A percentile compares a stretch with the other conserved stretches of the same genome.
Evolutionary conservation across 306 rosid genomes (phyloP).

Genomic region (Arachis stenosperma): DNA sequence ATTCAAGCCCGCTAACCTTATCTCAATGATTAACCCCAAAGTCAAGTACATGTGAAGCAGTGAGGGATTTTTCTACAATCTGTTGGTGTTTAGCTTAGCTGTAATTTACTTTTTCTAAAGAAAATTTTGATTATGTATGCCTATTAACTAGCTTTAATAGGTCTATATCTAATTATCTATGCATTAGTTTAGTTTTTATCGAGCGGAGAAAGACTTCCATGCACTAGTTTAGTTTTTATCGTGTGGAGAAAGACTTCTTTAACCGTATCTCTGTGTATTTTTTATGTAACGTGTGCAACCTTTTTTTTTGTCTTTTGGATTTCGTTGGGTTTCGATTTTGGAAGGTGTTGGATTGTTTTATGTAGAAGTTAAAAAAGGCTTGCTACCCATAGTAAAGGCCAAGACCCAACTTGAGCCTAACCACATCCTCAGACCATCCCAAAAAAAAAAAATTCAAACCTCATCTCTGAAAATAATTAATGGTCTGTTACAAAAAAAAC

Average conservation of each 20-base stretch:
- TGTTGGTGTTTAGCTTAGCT: conserved; percentile 12
- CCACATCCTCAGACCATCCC: no score
- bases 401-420: not conserved
- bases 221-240: no score
- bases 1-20: conserved; percentile 18
- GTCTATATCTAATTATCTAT: not conserved
- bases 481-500: no score
- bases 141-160: not conserved
- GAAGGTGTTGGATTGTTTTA: no score
- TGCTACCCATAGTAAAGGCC: not conserved
- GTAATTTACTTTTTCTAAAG: not conserved
- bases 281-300: not conserved
- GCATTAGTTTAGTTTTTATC: no score
- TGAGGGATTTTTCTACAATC: not conserved
- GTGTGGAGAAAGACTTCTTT: not conserved
- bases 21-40: not conserved
- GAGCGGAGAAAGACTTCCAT: not conserved
- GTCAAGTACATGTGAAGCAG: conserved; percentile 4
- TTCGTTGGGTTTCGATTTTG: no score
- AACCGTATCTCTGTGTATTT: no score
- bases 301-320: not conserved
- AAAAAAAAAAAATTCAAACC: no score
- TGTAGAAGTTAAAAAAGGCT: not conserved
- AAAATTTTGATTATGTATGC: not conserved
- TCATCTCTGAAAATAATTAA: no score